A percentile compares a stretch with the other conserved stretches of the same genome.
Evolutionary conservation across 768 basidiomycete genomes (phyloP).

Genomic region (Suillus discolor): DNA sequence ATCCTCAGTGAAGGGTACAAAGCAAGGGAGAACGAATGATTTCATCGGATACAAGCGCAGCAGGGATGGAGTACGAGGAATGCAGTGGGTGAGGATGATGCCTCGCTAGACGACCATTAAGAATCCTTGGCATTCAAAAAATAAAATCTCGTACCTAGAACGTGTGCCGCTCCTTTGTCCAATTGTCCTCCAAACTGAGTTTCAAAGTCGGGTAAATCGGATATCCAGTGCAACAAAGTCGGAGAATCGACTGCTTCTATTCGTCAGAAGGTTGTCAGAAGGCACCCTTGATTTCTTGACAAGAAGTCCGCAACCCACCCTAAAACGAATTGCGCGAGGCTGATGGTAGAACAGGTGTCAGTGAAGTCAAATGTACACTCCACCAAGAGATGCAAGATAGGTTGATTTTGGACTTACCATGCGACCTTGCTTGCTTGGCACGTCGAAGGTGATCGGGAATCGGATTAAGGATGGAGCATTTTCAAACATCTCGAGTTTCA

Average conservation of each 20-base stretch:
- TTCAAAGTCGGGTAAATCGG: background rate
- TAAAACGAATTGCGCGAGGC: background rate
- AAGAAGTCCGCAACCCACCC: background rate
- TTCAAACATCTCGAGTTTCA: no score
- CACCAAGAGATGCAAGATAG: background rate
- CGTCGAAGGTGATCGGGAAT: no score
- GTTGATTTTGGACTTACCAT: no score
- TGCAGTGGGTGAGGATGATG: background rate
- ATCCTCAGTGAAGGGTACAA: background rate
- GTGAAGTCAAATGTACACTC: background rate
- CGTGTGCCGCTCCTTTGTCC: background rate
- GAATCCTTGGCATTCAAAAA: background rate
- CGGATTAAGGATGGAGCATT: no score
- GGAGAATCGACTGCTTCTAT: background rate
- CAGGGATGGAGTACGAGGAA: background rate
- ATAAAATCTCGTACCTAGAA: background rate
- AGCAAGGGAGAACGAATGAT: no score
- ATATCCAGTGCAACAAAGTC: background rate
- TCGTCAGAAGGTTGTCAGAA: no score
- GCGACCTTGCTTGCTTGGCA: no score
- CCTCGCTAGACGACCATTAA: background rate
- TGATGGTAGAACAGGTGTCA: background rate
- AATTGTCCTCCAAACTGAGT: background rate
- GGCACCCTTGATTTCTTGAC: background rate
- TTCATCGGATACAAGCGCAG: background rate